These are phyloP conservation scores for Batkoa obscura DNA, from an alignment of 371 early-diverging fungal genomes.

Conservation along the genomic window DNA sequence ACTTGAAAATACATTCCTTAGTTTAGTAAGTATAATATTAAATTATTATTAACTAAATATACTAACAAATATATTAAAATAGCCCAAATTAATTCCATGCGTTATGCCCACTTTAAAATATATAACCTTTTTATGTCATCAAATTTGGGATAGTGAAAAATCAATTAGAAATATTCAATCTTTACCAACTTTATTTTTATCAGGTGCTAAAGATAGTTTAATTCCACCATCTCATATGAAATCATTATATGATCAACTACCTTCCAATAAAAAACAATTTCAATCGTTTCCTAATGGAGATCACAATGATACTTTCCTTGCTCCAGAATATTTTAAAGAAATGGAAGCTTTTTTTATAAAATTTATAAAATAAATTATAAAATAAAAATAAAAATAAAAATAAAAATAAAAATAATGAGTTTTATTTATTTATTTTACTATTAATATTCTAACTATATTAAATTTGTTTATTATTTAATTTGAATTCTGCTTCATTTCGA, in stretches of 20 bases:
- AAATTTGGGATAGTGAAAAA: constrained; percentile 70
- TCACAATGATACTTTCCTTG: constrained; percentile 84
- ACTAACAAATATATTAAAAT: not conserved
- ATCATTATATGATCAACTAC: constrained; percentile 28
- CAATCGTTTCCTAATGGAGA: constrained; percentile 45
- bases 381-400: no score
- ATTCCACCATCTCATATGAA: constrained; percentile 79
- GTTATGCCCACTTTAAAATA: constrained; percentile 56
- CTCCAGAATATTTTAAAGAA: constrained; percentile 64
- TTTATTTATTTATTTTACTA: no score
- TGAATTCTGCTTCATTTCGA: not conserved
- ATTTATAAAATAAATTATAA: no score
- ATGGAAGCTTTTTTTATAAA: constrained; percentile 33
- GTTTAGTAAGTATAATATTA: constrained; percentile 30
- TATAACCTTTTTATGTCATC: constrained; percentile 63
- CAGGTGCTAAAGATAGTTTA: constrained; percentile 66
- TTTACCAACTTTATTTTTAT: constrained; percentile 68
- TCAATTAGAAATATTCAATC: constrained; percentile 42
- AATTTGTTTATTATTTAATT: no score
- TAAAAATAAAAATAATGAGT: no score
- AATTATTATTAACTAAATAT: no score
- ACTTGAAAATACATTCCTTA: constrained; percentile 88
- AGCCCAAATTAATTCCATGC: constrained; percentile 71
- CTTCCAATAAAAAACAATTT: no score
- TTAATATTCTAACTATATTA: no score